Conservation (phyloP, 805 yeast genomes). For the Suhomyces xylopsoci region DNA sequence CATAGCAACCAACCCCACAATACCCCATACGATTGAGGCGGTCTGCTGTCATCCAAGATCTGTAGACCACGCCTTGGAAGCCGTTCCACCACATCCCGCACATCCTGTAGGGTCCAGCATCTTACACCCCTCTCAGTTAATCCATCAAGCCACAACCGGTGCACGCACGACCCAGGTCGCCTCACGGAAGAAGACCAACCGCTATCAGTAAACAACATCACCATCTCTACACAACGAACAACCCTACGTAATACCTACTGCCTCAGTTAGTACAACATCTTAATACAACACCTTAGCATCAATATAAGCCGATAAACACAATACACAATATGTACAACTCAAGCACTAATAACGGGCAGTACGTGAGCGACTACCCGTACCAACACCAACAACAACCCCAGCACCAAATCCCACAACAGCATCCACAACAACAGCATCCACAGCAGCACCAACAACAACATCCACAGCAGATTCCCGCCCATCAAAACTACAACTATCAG, state of each 20-base stretch:
- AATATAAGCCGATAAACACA: background rate
- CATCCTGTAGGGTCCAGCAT: background rate
- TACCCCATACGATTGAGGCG: background rate
- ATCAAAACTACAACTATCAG: background rate
- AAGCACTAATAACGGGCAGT: conserved; percentile 1
- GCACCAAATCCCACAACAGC: conserved; percentile 12
- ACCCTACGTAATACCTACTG: background rate
- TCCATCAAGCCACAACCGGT: background rate
- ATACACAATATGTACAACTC: conserved; percentile 2
- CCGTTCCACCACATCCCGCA: background rate
- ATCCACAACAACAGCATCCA: conserved; percentile 1
- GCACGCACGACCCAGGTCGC: background rate
- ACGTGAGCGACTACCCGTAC: conserved; percentile 10
- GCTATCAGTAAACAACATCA: background rate
- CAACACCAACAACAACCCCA: conserved; percentile 9
- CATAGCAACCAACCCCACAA: background rate
- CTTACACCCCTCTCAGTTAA: background rate
- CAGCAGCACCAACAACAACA: conserved; percentile 3
- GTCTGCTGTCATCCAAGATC: background rate
- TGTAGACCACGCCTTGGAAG: background rate
- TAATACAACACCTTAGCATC: background rate
- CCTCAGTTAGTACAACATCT: no score
- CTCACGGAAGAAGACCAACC: background rate
- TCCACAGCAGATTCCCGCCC: conserved; percentile 7
- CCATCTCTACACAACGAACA: background rate